Percentiles rank a stretch among this genome's conserved stretches.
These are phyloP conservation scores for Rubia tinctorum DNA, from an alignment of 305 asterid species.

Conservation along the genomic window DNA sequence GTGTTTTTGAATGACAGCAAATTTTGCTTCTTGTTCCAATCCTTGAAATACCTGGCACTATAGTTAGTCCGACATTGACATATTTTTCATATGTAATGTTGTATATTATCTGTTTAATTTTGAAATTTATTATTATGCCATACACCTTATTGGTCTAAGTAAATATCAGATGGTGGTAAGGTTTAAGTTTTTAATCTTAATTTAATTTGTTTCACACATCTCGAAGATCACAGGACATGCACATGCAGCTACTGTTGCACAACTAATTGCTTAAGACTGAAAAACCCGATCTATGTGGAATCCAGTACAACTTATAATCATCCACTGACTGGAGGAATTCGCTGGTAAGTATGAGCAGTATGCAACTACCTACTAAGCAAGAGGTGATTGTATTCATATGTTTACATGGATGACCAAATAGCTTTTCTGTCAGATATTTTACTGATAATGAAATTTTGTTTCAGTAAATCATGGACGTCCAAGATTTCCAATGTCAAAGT, in stretches of 20 bases:
- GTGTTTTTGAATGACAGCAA: neutral
- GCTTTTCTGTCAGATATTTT: neutral
- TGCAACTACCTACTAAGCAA: neutral
- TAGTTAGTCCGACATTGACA: neutral
- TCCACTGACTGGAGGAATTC: neutral
- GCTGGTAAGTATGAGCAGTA: neutral
- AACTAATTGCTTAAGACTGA: neutral
- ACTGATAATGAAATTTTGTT: neutral
- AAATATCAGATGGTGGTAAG: neutral
- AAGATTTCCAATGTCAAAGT: constrained; percentile 12
- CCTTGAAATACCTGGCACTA: neutral
- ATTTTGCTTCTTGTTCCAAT: neutral
- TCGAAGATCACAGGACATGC: neutral
- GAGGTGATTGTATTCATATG: neutral
- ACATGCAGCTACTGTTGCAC: neutral
- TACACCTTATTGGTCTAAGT: neutral
- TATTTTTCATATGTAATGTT: neutral
- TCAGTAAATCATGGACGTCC: constrained; percentile 25
- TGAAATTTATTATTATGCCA: neutral
- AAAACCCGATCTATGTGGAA: neutral
- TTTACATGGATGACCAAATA: neutral
- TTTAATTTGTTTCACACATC: constrained; percentile 1
- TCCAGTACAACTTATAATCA: neutral
- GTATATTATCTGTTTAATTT: neutral
- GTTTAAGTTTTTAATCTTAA: neutral